Base-by-base conservation (phyloP, 2,329 filamentous ascomycete genomes). In the Rasamsonia emersonii region DNA sequence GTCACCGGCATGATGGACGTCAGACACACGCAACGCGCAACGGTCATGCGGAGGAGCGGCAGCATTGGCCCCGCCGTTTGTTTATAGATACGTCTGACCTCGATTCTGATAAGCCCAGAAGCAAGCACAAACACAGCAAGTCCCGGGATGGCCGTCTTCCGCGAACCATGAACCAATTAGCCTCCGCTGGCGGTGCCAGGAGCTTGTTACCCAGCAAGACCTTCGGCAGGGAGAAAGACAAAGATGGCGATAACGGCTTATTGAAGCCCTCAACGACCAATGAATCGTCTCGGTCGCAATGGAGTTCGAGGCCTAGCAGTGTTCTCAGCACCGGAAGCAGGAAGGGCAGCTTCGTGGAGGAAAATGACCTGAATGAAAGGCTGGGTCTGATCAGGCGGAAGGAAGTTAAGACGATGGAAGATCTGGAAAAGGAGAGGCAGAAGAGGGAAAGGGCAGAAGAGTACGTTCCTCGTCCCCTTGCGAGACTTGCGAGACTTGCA, bases 371-470 rank as follows among this genome's bases (percentile, higher is more conserved):
- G 37, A 46, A 43, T 32, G 47, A 45, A n/a, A 45, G 41, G 13
- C 23, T 53, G 9, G 47, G 45, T n/a, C 41, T 43, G 28, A 46
- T 56, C 18, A 45, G 40, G 27, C 41, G 43, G 28, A 48, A 45
- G 24, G 55, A 56, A 24, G 46, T 55, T 20, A 42, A 46, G 16
- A 58, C 50, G 4, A 45, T 46, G 47, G 50, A 47, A 15, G 58
- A 63, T 33, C 40, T 65, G 28, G 53, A 54, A 24, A 45, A 44
- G 31, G 45, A 54, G 19, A 55, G 40, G 32, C 75, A 83, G 50
- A 65, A 67, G 30, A 91, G 89, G 80, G 86, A 84, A 56, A 75
- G 79, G 51, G 75, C 78, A 36, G 83, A 86, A 46, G 75, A 77
- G 52, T 88, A 76, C 54, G 79, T 77, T 3, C 79, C 28, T n/a